Evolutionary conservation across 495 filamentous ascomycete genomes (phyloP).

Genomic region (Aspergillus biplanus): DNA sequence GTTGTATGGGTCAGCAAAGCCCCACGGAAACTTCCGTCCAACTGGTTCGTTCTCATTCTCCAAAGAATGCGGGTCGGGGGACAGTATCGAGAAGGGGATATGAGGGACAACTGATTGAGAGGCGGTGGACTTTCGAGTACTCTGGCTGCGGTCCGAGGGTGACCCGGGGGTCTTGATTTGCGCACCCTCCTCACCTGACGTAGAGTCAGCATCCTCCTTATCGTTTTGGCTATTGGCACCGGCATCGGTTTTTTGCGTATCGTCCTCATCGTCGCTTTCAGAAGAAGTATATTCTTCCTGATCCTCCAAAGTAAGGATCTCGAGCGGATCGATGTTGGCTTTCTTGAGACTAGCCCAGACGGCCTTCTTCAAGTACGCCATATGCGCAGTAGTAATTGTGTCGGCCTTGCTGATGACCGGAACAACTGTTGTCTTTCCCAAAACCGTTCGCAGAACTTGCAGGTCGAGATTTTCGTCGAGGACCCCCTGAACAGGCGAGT

Average conservation of each 20-base stretch:
- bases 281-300: conserved; percentile 64
- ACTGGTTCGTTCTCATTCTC: conserved; percentile 57
- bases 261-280: conserved; percentile 64
- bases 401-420: conserved; percentile 97
- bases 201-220: conserved; percentile 23
- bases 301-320: conserved; percentile 80
- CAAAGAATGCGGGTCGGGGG: conserved; percentile 86
- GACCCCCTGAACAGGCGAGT: conserved; percentile 56
- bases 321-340: conserved; percentile 85
- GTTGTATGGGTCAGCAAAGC: conserved; percentile 91
- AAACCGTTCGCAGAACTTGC: conserved; percentile 82
- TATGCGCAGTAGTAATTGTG: conserved; percentile 90
- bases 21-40: conserved; percentile 92
- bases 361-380: conserved; percentile 87
- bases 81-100: conserved; percentile 90
- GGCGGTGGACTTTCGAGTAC: conserved; percentile 28
- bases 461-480: conserved; percentile 90
- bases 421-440: conserved; percentile 95
- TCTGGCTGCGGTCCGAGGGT: conserved; percentile 34
- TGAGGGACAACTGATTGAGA: conserved; percentile 38
- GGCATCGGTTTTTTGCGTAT: conserved; percentile 25
- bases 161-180: conserved; percentile 41
- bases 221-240: conserved; percentile 44
- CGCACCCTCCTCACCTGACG: conserved; percentile 31
- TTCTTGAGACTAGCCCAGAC: conserved; percentile 87